Evolutionary conservation across 495 filamentous ascomycete genomes (phyloP), one percentile per base, ranked within the genome.

Genomic region (Daldinia concentrica): DNA sequence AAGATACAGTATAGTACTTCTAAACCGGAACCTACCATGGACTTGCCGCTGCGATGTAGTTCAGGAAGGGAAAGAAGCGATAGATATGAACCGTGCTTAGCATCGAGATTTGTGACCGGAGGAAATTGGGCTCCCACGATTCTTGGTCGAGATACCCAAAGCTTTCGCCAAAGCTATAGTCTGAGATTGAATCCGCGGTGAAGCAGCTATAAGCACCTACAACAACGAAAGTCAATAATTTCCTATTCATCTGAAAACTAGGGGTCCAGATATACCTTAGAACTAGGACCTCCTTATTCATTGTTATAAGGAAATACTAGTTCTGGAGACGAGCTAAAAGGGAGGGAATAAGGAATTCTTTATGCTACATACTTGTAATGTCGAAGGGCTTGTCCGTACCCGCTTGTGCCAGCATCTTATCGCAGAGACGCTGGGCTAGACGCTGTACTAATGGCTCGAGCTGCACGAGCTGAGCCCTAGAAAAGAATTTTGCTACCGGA

Each of bases 401-500:
- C 0, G n/a, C 19, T 9, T 45, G 26, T 1, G 64, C 67, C 2
- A 77, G 67, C 11, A 73, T 34, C 58, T 75, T 66, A 48, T 74
- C 67, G 69, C 69, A 75, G 9, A 75, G 41, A 3, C 50, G 39
- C 15, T 78, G 50, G 1, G 71, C 66, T 1, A 74, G 63, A 14
- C 27, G 32, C 29, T 77, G 68, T 14, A 83, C 72, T 9, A 75
- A 37, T 1, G 74, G 62, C 54, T 84, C 77, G 24, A 79, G 62
- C 32, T 61, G 39, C 24, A 65, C 19, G 65, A 84, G 67, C 27
- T 72, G 63, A 6, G 48, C 50, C 17, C 64, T 77, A 1, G 79
- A 79, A 69, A 86, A 86, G 74, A 82, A 83, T 14, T 79, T 79
- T 70, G 72, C 79, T 43, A 84, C 30, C 2, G 81, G 72, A 11